Evolutionary conservation across 148 eudicot species (phyloP).

Genomic region (Beta vulgaris): DNA sequence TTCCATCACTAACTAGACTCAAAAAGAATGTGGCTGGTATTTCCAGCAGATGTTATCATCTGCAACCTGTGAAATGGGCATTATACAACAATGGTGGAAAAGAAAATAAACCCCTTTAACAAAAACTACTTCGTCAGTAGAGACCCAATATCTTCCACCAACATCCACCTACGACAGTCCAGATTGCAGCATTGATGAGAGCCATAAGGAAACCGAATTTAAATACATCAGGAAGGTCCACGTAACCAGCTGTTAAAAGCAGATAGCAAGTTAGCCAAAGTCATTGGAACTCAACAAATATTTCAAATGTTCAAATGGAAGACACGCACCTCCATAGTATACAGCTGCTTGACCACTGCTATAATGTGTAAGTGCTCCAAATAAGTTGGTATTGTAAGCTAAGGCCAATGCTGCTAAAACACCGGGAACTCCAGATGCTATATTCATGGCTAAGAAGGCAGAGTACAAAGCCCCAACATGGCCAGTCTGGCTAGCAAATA

Average conservation of each 20-base stretch:
- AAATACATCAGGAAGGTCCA: slow-evolving; percentile 88
- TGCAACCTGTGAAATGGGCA: slow-evolving; percentile 6
- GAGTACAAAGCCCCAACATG: slow-evolving; percentile 96
- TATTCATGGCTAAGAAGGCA: slow-evolving; percentile 85
- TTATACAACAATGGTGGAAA: slow-evolving; percentile 7
- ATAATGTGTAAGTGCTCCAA: slow-evolving; percentile 90
- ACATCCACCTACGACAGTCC: slow-evolving; percentile 70
- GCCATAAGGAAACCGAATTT: slow-evolving; percentile 74
- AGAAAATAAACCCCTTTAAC: background rate
- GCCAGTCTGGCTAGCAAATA: slow-evolving; percentile 95
- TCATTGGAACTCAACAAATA: background rate
- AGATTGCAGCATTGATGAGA: slow-evolving; percentile 54
- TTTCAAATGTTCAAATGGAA: background rate
- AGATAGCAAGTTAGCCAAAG: background rate
- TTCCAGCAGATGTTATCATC: slow-evolving; percentile 14
- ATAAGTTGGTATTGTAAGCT: slow-evolving; percentile 83
- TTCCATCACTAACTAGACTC: slow-evolving; percentile 14
- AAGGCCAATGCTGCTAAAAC: slow-evolving; percentile 73
- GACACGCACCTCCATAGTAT: slow-evolving; percentile 76
- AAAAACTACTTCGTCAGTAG: slow-evolving; percentile 37
- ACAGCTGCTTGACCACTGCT: slow-evolving; percentile 99
- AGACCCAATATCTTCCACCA: slow-evolving; percentile 97
- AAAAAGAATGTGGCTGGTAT: slow-evolving; percentile 21
- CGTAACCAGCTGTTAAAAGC: slow-evolving; percentile 73
- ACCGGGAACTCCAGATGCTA: slow-evolving; percentile 95